phyloP scores from a whole-genome alignment of 306 rosid species.

The Sophora flavescens region DNA sequence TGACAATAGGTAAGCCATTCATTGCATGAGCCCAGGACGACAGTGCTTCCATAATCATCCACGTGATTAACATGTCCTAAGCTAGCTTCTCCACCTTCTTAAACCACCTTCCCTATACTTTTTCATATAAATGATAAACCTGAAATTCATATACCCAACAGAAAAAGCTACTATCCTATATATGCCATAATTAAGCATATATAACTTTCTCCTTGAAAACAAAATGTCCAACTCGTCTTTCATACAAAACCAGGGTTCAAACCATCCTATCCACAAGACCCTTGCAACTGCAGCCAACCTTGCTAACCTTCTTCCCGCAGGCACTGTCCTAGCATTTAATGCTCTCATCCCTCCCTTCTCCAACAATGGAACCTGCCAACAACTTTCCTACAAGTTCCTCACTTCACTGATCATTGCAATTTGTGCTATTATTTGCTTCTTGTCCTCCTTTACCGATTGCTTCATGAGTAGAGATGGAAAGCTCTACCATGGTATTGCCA shows the following conservation, averaged over 20 bases:
- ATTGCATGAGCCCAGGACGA: constrained; percentile 15
- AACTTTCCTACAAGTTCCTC: constrained; percentile 25
- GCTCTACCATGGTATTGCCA: constrained; percentile 36
- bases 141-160: constrained; percentile 6
- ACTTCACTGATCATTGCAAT: neutral
- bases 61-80: neutral
- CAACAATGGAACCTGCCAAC: constrained; percentile 22
- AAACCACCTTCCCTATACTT: neutral
- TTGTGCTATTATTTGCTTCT: constrained; percentile 31
- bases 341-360: constrained; percentile 42
- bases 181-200: too few species aligned
- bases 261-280: constrained; percentile 28
- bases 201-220: neutral
- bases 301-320: constrained; percentile 31
- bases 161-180: neutral
- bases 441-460: constrained; percentile 36
- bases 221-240: neutral
- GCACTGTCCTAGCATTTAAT: constrained; percentile 38
- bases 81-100: neutral
- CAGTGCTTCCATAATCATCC: neutral
- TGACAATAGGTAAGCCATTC: neutral
- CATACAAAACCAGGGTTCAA: neutral
- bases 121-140: neutral
- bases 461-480: constrained; percentile 14
- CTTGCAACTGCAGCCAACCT: constrained; percentile 33